phyloP scores from a whole-genome alignment of 495 filamentous ascomycete species.

The Penicillium canariense region DNA sequence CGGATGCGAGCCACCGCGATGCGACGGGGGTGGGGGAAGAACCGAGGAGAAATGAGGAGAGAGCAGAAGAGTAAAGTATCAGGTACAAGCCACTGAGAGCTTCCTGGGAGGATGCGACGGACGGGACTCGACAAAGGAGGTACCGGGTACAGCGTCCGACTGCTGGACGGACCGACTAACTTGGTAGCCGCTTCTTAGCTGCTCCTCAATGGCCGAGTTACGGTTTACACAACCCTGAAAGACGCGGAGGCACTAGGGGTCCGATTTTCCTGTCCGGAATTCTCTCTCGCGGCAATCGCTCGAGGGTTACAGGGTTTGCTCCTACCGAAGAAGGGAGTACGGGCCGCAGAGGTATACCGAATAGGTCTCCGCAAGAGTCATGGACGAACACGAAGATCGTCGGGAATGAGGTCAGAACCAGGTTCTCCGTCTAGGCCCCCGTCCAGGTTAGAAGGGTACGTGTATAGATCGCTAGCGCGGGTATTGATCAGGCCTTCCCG shows the following conservation, averaged over 20 bases:
- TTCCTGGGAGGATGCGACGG: no score
- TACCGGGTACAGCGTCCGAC: no score
- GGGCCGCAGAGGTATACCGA: not conserved
- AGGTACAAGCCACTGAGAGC: not conserved
- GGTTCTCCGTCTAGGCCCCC: not conserved
- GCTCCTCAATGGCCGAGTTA: not conserved
- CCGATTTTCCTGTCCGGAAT: not conserved
- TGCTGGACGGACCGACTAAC: not conserved
- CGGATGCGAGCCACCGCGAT: not conserved
- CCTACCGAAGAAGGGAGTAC: not conserved
- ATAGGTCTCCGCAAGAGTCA: not conserved
- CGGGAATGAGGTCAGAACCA: not conserved
- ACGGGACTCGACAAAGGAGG: not conserved
- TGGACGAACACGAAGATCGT: not conserved
- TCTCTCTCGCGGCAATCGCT: not conserved
- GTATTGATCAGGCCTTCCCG: not conserved
- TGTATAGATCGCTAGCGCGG: slow-evolving; percentile 14
- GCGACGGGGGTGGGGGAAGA: not conserved
- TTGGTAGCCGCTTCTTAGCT: not conserved
- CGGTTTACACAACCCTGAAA: not conserved
- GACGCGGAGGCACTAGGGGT: not conserved
- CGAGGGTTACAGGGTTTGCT: not conserved
- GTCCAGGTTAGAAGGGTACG: slow-evolving; percentile 6
- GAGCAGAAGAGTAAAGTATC: not conserved
- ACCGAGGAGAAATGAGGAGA: not conserved